Conservation (phyloP, 768 basidiomycete genomes). For the Lactarius psammicola region DNA sequence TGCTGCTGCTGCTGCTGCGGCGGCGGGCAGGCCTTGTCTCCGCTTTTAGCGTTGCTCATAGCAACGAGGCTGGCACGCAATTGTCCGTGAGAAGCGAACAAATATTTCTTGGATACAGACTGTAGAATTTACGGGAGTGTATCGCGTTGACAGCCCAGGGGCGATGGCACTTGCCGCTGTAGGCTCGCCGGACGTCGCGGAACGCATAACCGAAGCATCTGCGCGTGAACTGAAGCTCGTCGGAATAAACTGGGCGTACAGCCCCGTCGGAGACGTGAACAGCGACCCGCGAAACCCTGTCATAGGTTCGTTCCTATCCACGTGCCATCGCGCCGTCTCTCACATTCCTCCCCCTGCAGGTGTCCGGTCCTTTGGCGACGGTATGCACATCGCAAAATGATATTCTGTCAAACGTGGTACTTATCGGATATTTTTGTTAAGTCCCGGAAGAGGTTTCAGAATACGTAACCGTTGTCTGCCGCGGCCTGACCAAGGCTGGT, state of each 20-base stretch:
- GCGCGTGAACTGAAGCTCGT: conserved; percentile 56
- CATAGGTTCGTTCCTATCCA: conserved; percentile 48
- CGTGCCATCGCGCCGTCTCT: background rate
- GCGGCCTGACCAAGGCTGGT: conserved; percentile 47
- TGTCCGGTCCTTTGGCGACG: conserved; percentile 68
- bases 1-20: no score
- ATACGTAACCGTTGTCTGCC: conserved; percentile 48
- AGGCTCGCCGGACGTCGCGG: conserved; percentile 44
- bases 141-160: conserved; percentile 49
- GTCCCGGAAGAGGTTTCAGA: conserved; percentile 53
- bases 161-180: conserved; percentile 71
- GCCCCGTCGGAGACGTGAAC: conserved; percentile 72
- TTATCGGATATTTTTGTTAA: conserved; percentile 30
- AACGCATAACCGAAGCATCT: conserved; percentile 48
- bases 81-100: conserved; percentile 47
- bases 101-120: background rate
- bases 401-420: background rate
- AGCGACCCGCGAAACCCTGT: conserved; percentile 68
- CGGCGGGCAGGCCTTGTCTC: conserved; percentile 72
- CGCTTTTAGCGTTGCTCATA: conserved; percentile 48
- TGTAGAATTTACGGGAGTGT: background rate
- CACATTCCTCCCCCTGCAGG: conserved; percentile 38
- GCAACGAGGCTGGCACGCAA: conserved; percentile 53
- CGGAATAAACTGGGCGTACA: conserved; percentile 70
- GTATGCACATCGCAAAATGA: conserved; percentile 46